These are phyloP conservation scores for Penicillium aurantiogriseum DNA, from an alignment of 2,329 filamentous ascomycete genomes.

Conservation along the genomic window DNA sequence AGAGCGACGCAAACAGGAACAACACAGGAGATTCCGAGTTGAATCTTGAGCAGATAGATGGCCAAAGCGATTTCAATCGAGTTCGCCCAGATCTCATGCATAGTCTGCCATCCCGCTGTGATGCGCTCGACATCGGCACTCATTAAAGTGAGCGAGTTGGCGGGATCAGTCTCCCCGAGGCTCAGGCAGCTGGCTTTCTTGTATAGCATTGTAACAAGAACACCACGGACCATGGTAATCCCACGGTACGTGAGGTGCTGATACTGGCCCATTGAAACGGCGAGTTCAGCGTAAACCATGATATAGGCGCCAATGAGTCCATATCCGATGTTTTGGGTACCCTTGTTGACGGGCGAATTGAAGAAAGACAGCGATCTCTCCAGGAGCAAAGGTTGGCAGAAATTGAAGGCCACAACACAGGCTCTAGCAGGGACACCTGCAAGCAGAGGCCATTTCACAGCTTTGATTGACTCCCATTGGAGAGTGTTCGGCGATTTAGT, in stretches of 20 bases:
- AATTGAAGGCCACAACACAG: slow-evolving; percentile 38
- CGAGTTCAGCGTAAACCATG: slow-evolving; percentile 43
- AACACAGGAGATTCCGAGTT: slow-evolving; percentile 46
- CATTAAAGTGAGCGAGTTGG: slow-evolving; percentile 46
- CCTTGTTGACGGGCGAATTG: slow-evolving; percentile 25
- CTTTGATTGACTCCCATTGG: slow-evolving; percentile 30
- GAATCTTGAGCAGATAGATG: slow-evolving; percentile 43
- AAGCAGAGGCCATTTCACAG: slow-evolving; percentile 36
- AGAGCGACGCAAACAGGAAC: slow-evolving; percentile 47
- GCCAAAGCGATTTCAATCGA: slow-evolving; percentile 47
- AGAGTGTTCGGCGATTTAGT: slow-evolving; percentile 30
- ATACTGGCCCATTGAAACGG: slow-evolving; percentile 37
- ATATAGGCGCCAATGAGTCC: slow-evolving; percentile 46
- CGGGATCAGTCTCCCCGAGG: slow-evolving; percentile 36
- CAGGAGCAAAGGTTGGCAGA: slow-evolving; percentile 41
- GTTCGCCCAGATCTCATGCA: slow-evolving; percentile 50
- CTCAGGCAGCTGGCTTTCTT: slow-evolving; percentile 40
- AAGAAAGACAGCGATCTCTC: slow-evolving; percentile 39
- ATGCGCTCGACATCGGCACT: slow-evolving; percentile 49
- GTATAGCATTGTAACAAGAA: slow-evolving; percentile 52
- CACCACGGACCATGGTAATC: slow-evolving; percentile 46
- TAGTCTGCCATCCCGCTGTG: slow-evolving; percentile 39
- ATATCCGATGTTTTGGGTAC: slow-evolving; percentile 40
- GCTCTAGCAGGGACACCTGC: slow-evolving; percentile 34
- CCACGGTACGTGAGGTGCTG: slow-evolving; percentile 45